Base-by-base conservation (phyloP, 148 eudicot species). In the Vaccinium darrowii region DNA sequence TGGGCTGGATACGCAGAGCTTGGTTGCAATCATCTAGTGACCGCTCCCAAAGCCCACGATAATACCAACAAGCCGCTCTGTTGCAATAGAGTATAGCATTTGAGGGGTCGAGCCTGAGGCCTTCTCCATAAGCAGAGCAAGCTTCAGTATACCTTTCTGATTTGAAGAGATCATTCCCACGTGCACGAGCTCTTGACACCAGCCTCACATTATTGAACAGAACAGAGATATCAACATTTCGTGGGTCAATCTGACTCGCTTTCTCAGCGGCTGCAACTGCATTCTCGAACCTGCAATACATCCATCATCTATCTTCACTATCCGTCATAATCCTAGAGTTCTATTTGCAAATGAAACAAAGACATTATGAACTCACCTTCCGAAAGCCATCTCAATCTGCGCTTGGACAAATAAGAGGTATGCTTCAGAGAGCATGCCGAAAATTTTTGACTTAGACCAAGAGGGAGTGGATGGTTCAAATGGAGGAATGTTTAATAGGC, bases 51-150 rank as follows among this genome's bases (percentile, higher is more conserved):
- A 86, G 84, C 79, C 92, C 92, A 84, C 95, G 93, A 90, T 90
- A 94, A 89, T 25, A 95, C 95, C 94, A 95, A 87, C 98, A 97
- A 82, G 99, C 99, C 57, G 99, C 99, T 88, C 98, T 88, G 73
- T 97, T 97, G 89, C 98, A 92, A 82, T 92, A 94, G 36, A 97
- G 94, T 87, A 97, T 91, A 0, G 99, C 87, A 86, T 90, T 95
- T 54, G 91, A 91, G 60, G 98, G 93, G 85, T 95, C 96, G 65
- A 90, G 85, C 82, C 85, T 92, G 36, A 97, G 91, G 86, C 99
- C 99, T 89, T 97, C 99, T 47, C 91, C 95, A 86, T 97, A 97
- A 69, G 99, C 98, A 67, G 94, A 80, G 83, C 94, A 91, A 53
- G 99, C 99, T 91, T 97, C 99, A 47, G 98, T 95, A 83, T 79